phyloP scores from a whole-genome alignment of 106 monocot genomes.

The Posidonia australis region DNA sequence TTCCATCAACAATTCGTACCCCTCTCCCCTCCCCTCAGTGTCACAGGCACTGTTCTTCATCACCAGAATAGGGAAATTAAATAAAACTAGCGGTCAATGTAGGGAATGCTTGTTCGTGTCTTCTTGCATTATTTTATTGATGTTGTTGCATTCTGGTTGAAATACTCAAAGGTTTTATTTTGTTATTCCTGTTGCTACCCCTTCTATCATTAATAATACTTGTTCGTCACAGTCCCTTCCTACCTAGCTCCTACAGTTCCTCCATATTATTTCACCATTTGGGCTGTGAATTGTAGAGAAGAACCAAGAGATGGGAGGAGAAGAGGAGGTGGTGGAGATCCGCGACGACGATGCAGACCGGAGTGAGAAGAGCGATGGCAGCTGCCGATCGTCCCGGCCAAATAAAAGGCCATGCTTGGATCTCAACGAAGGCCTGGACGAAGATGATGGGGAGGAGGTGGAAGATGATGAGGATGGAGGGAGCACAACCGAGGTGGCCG shows the following conservation, averaged over 20 bases:
- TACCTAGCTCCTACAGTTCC: too few relatives aligned
- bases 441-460: conserved; percentile 6
- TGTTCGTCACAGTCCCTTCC: conserved; percentile 14
- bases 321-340: conserved; percentile 36
- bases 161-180: conserved; percentile 6
- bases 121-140: conserved; percentile 8
- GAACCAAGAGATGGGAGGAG: conserved; percentile 26
- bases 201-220: conserved; percentile 10
- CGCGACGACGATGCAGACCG: conserved; percentile 18
- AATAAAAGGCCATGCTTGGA: conserved; percentile 24
- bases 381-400: neutral
- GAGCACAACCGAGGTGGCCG: conserved; percentile 31
- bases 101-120: conserved; percentile 36
- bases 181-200: neutral
- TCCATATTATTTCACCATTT: neutral
- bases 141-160: conserved; percentile 2
- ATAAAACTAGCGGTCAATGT: conserved; percentile 21
- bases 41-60: neutral
- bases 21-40: neutral
- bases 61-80: neutral
- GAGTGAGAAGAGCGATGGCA: conserved; percentile 17
- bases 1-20: too few relatives aligned
- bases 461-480: conserved; percentile 32
- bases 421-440: conserved; percentile 43
- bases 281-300: conserved; percentile 3